phyloP scores from a whole-genome alignment of 768 basidiomycete genomes.

The Hericium rajendrae region DNA sequence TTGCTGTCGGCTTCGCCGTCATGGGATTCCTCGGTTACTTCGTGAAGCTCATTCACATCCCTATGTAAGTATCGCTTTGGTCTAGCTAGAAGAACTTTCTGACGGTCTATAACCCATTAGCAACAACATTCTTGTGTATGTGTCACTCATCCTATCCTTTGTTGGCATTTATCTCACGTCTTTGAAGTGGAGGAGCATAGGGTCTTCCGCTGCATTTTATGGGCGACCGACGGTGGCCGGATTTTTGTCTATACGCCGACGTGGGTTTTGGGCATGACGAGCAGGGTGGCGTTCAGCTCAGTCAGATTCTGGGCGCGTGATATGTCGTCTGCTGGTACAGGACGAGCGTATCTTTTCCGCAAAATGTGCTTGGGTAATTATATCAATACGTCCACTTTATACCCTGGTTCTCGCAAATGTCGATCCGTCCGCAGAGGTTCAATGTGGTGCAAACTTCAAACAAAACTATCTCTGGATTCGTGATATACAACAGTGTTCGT shows the following conservation, averaged over 20 bases:
- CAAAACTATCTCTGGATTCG: constrained; percentile 1
- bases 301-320: too few relatives aligned
- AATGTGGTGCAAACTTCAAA: background rate
- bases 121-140: constrained; percentile 97
- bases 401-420: too few relatives aligned
- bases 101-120: constrained; percentile 28
- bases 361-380: too few relatives aligned
- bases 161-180: constrained; percentile 9
- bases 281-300: too few relatives aligned
- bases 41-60: constrained; percentile 96
- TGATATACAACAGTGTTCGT: too few relatives aligned
- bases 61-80: constrained; percentile 60
- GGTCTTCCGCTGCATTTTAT: background rate
- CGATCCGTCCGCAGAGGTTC: too few relatives aligned
- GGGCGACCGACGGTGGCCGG: too few relatives aligned
- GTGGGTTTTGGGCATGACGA: too few relatives aligned
- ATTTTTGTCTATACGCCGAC: too few relatives aligned
- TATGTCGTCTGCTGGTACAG: too few relatives aligned
- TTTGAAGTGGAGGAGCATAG: constrained; percentile 67
- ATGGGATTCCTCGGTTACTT: constrained; percentile 99
- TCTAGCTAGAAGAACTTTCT: background rate
- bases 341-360: too few relatives aligned
- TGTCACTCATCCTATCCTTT: constrained; percentile 18
- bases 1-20: constrained; percentile 94
- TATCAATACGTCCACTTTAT: too few relatives aligned